Evolutionary conservation across 2,329 filamentous ascomycete species (phyloP).

Genomic region (Pseudogymnoascus sp.): DNA sequence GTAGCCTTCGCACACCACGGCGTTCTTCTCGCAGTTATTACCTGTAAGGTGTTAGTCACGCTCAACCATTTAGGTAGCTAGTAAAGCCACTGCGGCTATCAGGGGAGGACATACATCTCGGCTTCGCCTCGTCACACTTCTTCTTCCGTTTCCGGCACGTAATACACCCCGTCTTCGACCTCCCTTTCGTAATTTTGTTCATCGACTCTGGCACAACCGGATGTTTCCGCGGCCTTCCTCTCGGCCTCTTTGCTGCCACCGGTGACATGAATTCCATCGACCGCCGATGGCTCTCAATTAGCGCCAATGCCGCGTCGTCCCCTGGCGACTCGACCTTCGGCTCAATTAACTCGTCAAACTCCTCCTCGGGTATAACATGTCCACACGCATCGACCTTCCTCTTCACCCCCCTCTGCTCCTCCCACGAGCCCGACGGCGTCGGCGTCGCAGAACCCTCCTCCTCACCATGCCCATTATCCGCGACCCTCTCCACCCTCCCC

Average conservation of each 20-base stretch:
- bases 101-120: slow-evolving; percentile 48
- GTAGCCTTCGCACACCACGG: slow-evolving; percentile 84
- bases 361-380: background rate
- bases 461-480: background rate
- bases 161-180: slow-evolving; percentile 61
- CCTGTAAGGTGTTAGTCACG: slow-evolving; percentile 39
- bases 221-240: slow-evolving; percentile 77
- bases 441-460: background rate
- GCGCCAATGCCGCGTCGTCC: background rate
- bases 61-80: background rate
- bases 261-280: background rate
- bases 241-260: slow-evolving; percentile 48
- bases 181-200: slow-evolving; percentile 69
- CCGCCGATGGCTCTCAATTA: background rate
- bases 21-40: slow-evolving; percentile 88
- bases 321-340: background rate
- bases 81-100: background rate
- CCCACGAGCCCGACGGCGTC: background rate
- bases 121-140: slow-evolving; percentile 64
- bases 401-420: background rate
- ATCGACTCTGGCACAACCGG: slow-evolving; percentile 50
- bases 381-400: background rate
- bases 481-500: background rate
- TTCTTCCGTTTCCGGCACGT: slow-evolving; percentile 63
- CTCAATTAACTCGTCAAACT: background rate